These are phyloP conservation scores for Rhodotorula taiwanensis DNA, from an alignment of 768 basidiomycete species.

Conservation along the genomic window DNA sequence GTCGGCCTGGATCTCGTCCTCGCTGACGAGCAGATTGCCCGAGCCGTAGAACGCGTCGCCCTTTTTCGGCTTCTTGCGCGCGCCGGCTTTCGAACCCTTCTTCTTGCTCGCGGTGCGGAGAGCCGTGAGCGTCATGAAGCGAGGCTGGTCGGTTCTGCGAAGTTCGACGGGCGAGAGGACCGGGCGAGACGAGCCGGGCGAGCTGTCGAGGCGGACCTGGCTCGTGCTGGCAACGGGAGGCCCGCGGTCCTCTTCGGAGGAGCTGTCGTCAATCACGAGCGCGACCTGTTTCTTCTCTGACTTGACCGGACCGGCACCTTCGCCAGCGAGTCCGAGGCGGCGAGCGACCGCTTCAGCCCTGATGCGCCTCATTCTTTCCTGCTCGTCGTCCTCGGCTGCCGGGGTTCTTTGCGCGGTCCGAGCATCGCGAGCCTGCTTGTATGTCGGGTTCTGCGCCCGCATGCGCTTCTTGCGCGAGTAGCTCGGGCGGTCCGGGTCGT, in stretches of 20 bases:
- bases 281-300: neutral
- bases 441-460: neutral
- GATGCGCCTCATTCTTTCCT: neutral
- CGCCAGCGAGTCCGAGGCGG: too few species aligned
- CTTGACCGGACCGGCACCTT: neutral
- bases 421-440: too few species aligned
- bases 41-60: neutral
- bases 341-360: constrained; percentile 2
- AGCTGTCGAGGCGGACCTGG: neutral
- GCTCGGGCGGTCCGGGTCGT: constrained; percentile 18
- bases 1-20: neutral
- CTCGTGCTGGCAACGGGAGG: neutral
- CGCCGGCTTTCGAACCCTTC: neutral
- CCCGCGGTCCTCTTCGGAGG: neutral
- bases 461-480: neutral
- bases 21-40: neutral
- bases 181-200: too few species aligned
- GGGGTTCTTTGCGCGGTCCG: neutral
- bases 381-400: neutral
- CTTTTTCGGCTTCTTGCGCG: neutral
- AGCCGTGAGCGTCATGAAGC: too few species aligned
- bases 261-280: neutral
- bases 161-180: too few species aligned
- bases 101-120: neutral
- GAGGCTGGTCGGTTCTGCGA: too few species aligned